Percentiles rank a stretch among this genome's conserved stretches.
These are phyloP conservation scores for Thelephora terrestris DNA, from an alignment of 1,284 basidiomycete species.

Conservation along the genomic window DNA sequence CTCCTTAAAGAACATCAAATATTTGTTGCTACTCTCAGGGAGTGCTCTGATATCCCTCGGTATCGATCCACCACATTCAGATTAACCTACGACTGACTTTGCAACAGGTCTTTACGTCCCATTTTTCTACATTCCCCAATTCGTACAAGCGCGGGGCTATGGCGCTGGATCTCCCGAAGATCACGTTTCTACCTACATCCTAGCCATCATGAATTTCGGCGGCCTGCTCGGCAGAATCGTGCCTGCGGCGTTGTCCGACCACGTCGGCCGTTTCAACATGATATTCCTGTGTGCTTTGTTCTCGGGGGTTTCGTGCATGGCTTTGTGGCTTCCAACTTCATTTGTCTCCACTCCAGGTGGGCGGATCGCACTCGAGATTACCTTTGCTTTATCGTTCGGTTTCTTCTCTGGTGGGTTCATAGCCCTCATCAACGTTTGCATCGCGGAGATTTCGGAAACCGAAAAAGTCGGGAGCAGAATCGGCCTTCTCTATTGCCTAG, in stretches of 20 bases:
- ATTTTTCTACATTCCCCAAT: conserved; percentile 24
- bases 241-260: conserved; percentile 52
- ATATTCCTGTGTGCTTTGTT: conserved; percentile 50
- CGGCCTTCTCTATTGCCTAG: conserved; percentile 48
- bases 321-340: conserved; percentile 34
- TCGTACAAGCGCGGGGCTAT: conserved; percentile 11
- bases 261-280: conserved; percentile 44
- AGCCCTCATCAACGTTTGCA: conserved; percentile 21
- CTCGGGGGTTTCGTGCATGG: conserved; percentile 44
- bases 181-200: conserved; percentile 25
- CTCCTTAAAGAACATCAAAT: conserved; percentile 21
- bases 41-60: conserved; percentile 24
- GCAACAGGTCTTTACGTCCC: conserved; percentile 47
- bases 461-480: conserved; percentile 47
- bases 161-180: conserved; percentile 5
- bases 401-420: conserved; percentile 26
- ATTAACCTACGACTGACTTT: background rate
- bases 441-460: conserved; percentile 34
- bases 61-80: conserved; percentile 6
- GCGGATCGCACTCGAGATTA: conserved; percentile 25
- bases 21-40: conserved; percentile 19
- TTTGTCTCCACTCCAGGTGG: background rate
- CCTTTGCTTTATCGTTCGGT: conserved; percentile 49
- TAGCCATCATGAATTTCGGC: conserved; percentile 56
- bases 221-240: conserved; percentile 48